Conservation (phyloP, 371 early-diverging fungal species). For the Mucor velutinosus region DNA sequence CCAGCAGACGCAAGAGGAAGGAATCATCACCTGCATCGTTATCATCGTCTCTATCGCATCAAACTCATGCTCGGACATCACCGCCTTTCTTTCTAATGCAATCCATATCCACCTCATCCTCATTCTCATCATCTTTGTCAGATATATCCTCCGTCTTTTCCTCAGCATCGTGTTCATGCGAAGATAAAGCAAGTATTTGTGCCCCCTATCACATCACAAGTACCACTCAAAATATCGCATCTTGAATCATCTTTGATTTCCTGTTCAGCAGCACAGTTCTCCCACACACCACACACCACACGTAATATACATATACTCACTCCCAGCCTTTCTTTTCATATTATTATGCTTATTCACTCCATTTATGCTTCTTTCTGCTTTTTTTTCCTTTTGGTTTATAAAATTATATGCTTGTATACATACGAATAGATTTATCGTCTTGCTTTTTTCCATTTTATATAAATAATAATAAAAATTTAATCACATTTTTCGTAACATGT, state of each 20-base stretch:
- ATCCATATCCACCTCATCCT: slow-evolving; percentile 23
- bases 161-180: slow-evolving; percentile 29
- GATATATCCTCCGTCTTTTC: slow-evolving; percentile 13
- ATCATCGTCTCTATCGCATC: slow-evolving; percentile 1
- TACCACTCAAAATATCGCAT: neutral
- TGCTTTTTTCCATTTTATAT: neutral
- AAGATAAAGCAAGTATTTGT: slow-evolving; percentile 21
- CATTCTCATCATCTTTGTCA: slow-evolving; percentile 24
- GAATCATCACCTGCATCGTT: neutral
- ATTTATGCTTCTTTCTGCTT: neutral
- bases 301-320: neutral
- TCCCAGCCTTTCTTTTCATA: neutral
- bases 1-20: neutral
- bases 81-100: slow-evolving; percentile 15
- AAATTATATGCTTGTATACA: neutral
- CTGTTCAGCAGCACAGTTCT: neutral
- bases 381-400: neutral
- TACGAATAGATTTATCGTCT: neutral
- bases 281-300: neutral
- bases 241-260: neutral
- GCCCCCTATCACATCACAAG: neutral
- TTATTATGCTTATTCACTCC: neutral
- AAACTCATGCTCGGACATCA: neutral
- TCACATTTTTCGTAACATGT: neutral
- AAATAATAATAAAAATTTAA: neutral